Percentiles rank a stretch among this genome's conserved stretches.
Evolutionary conservation across 73 alveolate genomes (phyloP).

Genomic region (Paramecium sonneborni): DNA sequence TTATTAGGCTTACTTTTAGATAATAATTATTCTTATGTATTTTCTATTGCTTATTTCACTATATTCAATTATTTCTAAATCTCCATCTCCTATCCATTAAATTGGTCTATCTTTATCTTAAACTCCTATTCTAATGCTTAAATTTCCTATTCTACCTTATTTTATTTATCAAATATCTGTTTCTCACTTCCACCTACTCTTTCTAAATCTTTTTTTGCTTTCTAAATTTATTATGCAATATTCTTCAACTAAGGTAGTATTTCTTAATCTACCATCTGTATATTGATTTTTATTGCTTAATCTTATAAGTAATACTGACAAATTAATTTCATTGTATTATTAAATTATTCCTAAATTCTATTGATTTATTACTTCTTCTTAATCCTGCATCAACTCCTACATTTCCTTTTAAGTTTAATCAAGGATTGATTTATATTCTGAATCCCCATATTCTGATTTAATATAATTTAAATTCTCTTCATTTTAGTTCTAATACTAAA

Average conservation of each 20-base stretch:
- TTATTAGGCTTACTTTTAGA: background rate
- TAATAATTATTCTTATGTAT: background rate
- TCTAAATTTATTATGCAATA: background rate
- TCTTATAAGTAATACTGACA: background rate
- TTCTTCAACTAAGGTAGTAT: background rate
- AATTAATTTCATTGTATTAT: background rate
- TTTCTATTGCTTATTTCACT: background rate
- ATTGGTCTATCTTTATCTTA: background rate
- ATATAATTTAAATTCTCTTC: background rate
- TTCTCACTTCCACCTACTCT: background rate
- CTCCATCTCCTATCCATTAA: background rate
- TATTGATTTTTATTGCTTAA: background rate
- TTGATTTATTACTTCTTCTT: background rate
- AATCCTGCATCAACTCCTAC: background rate
- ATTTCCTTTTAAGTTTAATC: background rate
- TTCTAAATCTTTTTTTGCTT: background rate
- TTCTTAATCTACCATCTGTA: background rate
- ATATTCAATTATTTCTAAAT: background rate
- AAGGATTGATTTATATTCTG: background rate
- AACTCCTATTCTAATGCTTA: background rate
- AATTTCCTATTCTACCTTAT: conserved; percentile 12
- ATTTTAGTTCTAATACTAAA: background rate
- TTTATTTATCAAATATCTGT: background rate
- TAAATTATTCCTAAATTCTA: background rate
- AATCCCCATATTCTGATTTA: background rate